phyloP scores from a whole-genome alignment of 192 early-diverging fungal genomes.

The Piromyces finnis region DNA sequence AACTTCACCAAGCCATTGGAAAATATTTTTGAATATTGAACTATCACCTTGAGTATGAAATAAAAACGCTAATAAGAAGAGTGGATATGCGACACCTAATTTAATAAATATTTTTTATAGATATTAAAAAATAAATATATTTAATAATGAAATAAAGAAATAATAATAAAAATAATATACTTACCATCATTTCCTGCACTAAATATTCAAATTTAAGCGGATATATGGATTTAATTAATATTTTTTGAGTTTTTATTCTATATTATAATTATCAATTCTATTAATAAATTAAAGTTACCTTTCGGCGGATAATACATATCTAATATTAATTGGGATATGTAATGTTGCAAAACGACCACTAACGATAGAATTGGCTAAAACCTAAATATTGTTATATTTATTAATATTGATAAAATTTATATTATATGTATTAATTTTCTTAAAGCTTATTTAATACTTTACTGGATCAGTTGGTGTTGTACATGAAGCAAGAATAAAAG shows the following conservation, averaged over 20 bases:
- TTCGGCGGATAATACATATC: slow-evolving; percentile 58
- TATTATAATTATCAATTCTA: no score
- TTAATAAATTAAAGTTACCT: no score
- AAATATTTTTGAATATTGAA: slow-evolving; percentile 39
- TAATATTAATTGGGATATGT: slow-evolving; percentile 57
- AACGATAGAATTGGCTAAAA: slow-evolving; percentile 80
- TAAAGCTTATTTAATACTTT: background rate
- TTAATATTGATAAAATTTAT: no score
- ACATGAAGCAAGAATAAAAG: slow-evolving; percentile 63
- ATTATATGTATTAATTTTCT: background rate
- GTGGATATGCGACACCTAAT: slow-evolving; percentile 55
- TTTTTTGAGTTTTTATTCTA: no score
- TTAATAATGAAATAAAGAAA: no score
- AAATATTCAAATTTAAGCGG: no score
- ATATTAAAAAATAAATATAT: no score
- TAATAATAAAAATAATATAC: background rate
- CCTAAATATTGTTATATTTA: slow-evolving; percentile 7
- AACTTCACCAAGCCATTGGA: slow-evolving; percentile 57
- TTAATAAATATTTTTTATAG: no score
- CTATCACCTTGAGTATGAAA: background rate
- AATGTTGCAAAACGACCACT: slow-evolving; percentile 85
- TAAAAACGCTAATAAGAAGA: slow-evolving; percentile 58
- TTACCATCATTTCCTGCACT: slow-evolving; percentile 75
- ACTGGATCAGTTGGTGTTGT: slow-evolving; percentile 88
- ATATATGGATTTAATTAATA: no score